phyloP scores from a whole-genome alignment of 192 early-diverging fungal species.

The Linnemannia elongata region DNA sequence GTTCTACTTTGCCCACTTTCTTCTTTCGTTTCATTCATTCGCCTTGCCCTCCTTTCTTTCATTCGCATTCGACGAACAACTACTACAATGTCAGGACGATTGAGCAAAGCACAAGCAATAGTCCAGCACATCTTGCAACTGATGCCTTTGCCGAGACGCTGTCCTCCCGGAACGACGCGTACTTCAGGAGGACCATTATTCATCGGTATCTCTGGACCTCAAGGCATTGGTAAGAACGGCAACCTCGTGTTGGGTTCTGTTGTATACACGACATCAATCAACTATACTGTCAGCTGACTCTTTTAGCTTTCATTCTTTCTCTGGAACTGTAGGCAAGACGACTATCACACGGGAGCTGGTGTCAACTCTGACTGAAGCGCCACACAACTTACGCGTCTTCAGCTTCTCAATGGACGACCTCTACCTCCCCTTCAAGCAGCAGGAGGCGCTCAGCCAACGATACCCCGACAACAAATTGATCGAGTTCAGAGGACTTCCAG shows the following conservation, averaged over 20 bases:
- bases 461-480: constrained; percentile 78
- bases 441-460: constrained; percentile 58
- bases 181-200: constrained; percentile 24
- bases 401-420: constrained; percentile 89
- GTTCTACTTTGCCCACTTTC: not conserved
- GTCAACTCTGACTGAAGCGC: constrained; percentile 13
- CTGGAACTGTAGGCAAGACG: constrained; percentile 38
- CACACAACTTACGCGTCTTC: constrained; percentile 66
- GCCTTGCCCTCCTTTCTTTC: not conserved
- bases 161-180: constrained; percentile 13
- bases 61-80: not conserved
- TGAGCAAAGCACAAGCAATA: constrained; percentile 47
- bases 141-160: constrained; percentile 29
- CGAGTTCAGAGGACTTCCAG: constrained; percentile 87
- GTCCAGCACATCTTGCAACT: constrained; percentile 45
- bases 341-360: constrained; percentile 41
- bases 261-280: not conserved
- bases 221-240: constrained; percentile 38
- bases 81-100: constrained; percentile 15
- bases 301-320: not conserved
- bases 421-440: constrained; percentile 81
- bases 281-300: not conserved
- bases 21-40: constrained; percentile 9
- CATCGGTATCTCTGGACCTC: constrained; percentile 50
- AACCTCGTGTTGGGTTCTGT: not conserved